Conservation (phyloP, 495 filamentous ascomycete species). For the Monascus purpureus region DNA sequence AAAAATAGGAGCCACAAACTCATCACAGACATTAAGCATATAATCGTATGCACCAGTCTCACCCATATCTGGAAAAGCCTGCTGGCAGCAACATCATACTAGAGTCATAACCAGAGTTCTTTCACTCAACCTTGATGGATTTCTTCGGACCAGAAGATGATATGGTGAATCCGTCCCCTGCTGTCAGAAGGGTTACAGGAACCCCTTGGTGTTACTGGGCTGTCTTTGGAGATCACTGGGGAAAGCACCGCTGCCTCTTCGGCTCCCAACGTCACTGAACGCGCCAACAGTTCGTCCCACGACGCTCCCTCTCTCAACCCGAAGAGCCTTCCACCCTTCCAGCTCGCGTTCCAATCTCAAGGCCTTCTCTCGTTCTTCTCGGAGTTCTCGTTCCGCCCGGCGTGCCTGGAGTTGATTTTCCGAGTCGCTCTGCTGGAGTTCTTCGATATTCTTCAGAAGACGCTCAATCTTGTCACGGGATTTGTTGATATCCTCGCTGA, state of each 20-base stretch:
- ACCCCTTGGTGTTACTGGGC: slow-evolving; percentile 37
- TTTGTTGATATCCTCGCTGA: slow-evolving; percentile 68
- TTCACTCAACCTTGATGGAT: no score
- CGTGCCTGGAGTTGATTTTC: slow-evolving; percentile 65
- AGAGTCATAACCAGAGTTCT: no score
- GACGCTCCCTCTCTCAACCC: slow-evolving; percentile 43
- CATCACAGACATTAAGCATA: no score
- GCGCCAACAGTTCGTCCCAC: slow-evolving; percentile 18
- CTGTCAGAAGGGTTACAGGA: no score
- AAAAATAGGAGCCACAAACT: no score
- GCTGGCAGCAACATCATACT: no score
- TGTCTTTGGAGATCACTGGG: slow-evolving; percentile 28
- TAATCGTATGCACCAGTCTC: no score
- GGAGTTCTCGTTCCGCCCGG: slow-evolving; percentile 75
- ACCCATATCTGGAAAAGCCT: no score
- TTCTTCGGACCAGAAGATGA: no score
- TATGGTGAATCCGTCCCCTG: no score
- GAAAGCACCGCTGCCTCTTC: slow-evolving; percentile 25
- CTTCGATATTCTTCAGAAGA: slow-evolving; percentile 79
- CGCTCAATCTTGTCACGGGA: slow-evolving; percentile 81
- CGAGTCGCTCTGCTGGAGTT: slow-evolving; percentile 75
- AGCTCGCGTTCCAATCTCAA: slow-evolving; percentile 78
- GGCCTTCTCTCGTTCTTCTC: slow-evolving; percentile 76
- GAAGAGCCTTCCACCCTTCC: slow-evolving; percentile 67
- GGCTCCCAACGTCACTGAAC: slow-evolving; percentile 28